phyloP scores from a whole-genome alignment of 306 rosid species.

The Malus domestica region DNA sequence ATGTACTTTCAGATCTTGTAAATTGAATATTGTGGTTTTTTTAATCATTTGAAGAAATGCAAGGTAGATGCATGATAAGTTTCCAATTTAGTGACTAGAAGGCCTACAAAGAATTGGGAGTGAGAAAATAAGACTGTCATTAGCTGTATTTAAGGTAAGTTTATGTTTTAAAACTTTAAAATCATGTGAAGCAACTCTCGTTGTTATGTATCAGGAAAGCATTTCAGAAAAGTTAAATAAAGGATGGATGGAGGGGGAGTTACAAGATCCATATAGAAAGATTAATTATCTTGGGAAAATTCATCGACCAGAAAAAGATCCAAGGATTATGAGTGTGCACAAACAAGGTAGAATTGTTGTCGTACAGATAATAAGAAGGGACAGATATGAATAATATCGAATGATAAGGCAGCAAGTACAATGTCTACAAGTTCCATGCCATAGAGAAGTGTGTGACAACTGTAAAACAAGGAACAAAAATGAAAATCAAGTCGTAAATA shows the following conservation, averaged over 20 bases:
- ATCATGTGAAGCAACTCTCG: not conserved
- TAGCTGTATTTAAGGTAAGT: too few relatives aligned
- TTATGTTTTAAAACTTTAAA: not conserved
- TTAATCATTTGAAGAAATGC: too few relatives aligned
- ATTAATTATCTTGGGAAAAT: not conserved
- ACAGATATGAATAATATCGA: not conserved
- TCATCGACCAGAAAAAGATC: not conserved
- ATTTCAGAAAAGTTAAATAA: not conserved
- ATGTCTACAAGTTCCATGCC: not conserved
- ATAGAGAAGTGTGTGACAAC: not conserved
- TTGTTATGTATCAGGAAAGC: not conserved
- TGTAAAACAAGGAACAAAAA: not conserved
- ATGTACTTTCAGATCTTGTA: not conserved
- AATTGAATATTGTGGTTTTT: not conserved
- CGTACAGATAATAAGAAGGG: not conserved
- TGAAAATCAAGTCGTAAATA: not conserved
- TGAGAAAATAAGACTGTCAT: too few relatives aligned
- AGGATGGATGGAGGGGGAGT: not conserved
- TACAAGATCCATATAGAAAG: not conserved
- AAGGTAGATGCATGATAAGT: not conserved
- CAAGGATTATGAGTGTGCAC: not conserved
- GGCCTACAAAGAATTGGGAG: not conserved
- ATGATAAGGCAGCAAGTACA: not conserved
- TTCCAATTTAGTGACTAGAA: not conserved
- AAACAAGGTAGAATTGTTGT: not conserved